Base-by-base conservation (phyloP, 73 alveolate genomes). In the Diophrys sp. region DNA sequence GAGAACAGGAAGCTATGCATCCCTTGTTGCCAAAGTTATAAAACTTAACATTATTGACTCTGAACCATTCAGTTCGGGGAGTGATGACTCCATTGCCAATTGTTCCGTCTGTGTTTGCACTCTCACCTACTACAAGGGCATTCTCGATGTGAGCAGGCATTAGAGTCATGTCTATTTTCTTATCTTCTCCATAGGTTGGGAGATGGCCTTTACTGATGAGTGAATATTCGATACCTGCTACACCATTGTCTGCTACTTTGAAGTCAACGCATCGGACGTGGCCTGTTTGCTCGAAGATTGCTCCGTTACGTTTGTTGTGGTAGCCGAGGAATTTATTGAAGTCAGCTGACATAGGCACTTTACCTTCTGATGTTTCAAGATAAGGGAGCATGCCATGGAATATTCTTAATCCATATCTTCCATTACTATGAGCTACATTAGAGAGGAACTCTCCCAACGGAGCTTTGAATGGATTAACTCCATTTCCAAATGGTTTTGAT, bases 371-470 rank as follows among this genome's bases (percentile, higher is more conserved):
- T 25, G 88, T 88, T 24, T 73, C 57, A 44, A 56, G 31, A 26
- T 78, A 71, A 31, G 96, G 93, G 0, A 57, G 73, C 56, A 85
- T 53, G 33, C 53, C 72, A 44, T 88, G 84, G 90, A 84, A 91
- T 0, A 93, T 90, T 78, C 96, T 88, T 25, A 93, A 72, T 29
- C 98, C 98, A 71, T 87, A 90, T 68, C 91, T 84, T n/a, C 95
- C 96, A 77, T 90, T 82, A 14, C 96, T 83, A 83, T 94, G 98
- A 29, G 98, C 95, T n/a, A 77, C 89, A 76, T 94, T 94, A 30
- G 89, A 87, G 14, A 69, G 56, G 89, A 91, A 91, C 31, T 89
- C 91, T 24, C 94, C 93, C 2, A 94, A 74, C 24, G 70, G 73
- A 71, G 56, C 81, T 55, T 85, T 2, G 70, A 71, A 88, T 2